Conservation (phyloP, 345 rosid species). For the Citrus trifoliata region DNA sequence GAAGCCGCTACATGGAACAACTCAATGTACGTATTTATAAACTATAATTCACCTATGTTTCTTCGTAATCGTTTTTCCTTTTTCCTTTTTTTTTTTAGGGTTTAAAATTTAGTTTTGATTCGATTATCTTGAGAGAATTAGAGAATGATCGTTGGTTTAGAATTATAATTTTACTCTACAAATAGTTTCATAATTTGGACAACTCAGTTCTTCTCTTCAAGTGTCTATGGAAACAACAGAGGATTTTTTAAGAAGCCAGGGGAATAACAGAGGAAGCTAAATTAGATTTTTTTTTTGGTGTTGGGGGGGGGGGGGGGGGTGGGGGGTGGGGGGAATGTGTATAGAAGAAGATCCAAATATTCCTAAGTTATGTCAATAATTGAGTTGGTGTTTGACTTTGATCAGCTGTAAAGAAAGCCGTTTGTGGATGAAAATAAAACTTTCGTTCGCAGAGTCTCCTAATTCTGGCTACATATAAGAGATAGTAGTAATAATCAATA, state of each 20-base stretch:
- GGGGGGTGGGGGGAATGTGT: background rate
- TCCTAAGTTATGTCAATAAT: background rate
- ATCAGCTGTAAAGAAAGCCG: background rate
- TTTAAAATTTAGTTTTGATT: background rate
- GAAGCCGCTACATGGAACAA: conserved; percentile 62
- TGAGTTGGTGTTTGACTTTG: background rate
- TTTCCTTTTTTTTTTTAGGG: background rate
- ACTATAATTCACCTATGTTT: background rate
- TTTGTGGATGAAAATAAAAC: background rate
- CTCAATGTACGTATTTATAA: conserved; percentile 59
- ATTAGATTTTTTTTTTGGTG: background rate
- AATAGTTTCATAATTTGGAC: background rate
- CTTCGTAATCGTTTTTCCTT: background rate
- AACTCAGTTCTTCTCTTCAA: background rate
- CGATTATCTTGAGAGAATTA: background rate
- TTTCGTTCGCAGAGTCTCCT: background rate
- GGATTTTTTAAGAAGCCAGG: background rate
- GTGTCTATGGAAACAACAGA: background rate
- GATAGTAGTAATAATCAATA: background rate
- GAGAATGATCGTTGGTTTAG: background rate
- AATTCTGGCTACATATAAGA: background rate
- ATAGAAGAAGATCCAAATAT: background rate
- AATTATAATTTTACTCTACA: too few species aligned
- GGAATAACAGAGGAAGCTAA: background rate
- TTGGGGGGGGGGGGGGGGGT: too few species aligned